Percentiles rank a stretch among this genome's conserved stretches.
Evolutionary conservation across 306 rosid genomes (phyloP).

Genomic region (Coriaria nepalensis): DNA sequence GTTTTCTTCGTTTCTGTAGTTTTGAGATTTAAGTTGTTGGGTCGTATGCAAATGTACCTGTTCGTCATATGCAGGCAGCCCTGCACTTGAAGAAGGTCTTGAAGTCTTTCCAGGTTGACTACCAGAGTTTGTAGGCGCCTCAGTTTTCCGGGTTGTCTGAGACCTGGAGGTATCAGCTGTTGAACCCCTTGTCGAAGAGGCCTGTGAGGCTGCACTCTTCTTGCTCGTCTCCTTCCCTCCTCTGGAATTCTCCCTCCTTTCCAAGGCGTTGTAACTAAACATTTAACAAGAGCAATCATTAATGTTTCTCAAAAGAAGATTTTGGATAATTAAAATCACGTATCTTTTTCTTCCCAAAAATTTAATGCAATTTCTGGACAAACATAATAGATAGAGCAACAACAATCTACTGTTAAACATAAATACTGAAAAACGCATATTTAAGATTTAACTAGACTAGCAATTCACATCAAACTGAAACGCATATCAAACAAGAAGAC

Average conservation of each 20-base stretch:
- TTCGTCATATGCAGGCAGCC: constrained; percentile 49
- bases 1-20: neutral
- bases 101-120: constrained; percentile 36
- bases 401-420: too few relatives aligned
- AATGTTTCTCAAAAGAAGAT: too few relatives aligned
- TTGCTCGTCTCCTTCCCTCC: constrained; percentile 78
- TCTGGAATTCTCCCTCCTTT: constrained; percentile 66
- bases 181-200: constrained; percentile 37
- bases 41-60: constrained; percentile 27
- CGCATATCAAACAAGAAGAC: too few relatives aligned
- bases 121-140: constrained; percentile 29
- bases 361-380: too few relatives aligned
- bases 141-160: constrained; percentile 53
- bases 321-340: too few relatives aligned
- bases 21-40: neutral
- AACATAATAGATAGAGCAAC: too few relatives aligned
- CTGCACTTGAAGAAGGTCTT: constrained; percentile 33
- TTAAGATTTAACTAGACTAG: too few relatives aligned
- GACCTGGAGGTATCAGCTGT: constrained; percentile 32
- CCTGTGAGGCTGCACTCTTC: constrained; percentile 49
- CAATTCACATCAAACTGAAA: too few relatives aligned
- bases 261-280: constrained; percentile 76
- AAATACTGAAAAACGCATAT: too few relatives aligned
- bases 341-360: too few relatives aligned
- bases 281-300: constrained; percentile 1